A percentile compares a stretch with the other conserved stretches of the same genome.
These are phyloP conservation scores for Diaporthe caulivora DNA, from an alignment of 2,329 filamentous ascomycete genomes.

Conservation along the genomic window DNA sequence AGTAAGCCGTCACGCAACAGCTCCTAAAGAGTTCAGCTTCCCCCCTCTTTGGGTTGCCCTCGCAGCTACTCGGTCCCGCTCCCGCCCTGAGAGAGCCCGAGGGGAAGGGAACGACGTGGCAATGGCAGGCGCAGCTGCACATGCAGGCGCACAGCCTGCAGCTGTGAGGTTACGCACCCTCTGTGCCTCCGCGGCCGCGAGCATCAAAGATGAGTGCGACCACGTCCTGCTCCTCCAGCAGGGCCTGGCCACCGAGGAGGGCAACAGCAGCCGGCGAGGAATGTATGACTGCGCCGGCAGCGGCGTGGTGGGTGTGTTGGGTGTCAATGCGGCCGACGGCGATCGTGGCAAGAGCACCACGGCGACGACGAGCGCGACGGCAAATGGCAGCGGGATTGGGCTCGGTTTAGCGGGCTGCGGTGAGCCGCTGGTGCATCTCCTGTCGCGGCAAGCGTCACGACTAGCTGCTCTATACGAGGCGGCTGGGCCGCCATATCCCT, in stretches of 20 bases:
- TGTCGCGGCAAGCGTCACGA: conserved; percentile 42
- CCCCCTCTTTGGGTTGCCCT: not conserved
- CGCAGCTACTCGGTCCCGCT: conserved; percentile 12
- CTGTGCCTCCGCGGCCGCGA: conserved; percentile 35
- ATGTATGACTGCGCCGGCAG: not conserved
- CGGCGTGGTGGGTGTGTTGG: not conserved
- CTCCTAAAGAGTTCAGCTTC: not conserved
- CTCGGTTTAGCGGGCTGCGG: conserved; percentile 40
- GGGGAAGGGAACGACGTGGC: conserved; percentile 27
- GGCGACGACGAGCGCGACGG: not conserved
- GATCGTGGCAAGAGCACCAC: not conserved
- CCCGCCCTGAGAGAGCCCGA: conserved; percentile 13
- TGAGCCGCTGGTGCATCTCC: conserved; percentile 41
- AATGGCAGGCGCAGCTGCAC: conserved; percentile 30
- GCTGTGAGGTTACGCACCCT: conserved; percentile 20
- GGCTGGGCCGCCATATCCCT: not conserved
- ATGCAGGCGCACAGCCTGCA: conserved; percentile 25
- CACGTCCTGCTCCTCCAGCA: not conserved
- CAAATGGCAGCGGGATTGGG: not conserved
- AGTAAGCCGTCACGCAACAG: conserved; percentile 23
- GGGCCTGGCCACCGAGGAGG: not conserved
- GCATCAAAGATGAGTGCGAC: conserved; percentile 34
- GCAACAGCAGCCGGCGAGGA: conserved; percentile 4
- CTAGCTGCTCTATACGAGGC: conserved; percentile 35
- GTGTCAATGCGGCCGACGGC: not conserved